Evolutionary conservation across 371 early-diverging fungal genomes (phyloP).

Genomic region (Apophysomyces sp.): DNA sequence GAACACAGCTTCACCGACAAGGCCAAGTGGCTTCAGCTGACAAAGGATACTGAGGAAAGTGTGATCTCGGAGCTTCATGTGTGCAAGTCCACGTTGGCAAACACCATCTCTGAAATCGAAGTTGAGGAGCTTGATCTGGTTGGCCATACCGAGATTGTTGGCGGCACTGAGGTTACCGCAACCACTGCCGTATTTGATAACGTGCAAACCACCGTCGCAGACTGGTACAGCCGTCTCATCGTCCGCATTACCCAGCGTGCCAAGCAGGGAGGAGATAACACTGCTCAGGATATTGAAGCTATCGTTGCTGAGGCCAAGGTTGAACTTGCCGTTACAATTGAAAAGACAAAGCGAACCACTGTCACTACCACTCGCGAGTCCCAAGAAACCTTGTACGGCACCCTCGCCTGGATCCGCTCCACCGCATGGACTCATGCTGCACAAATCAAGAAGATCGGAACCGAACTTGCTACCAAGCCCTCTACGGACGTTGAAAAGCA

Average conservation of each 20-base stretch:
- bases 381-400: background rate
- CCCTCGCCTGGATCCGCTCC: conserved; percentile 10
- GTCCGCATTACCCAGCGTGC: conserved; percentile 20
- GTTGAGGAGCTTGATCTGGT: background rate
- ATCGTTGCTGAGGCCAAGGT: conserved; percentile 19
- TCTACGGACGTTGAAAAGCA: background rate
- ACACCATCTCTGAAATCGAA: background rate
- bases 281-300: conserved; percentile 20
- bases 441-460: background rate
- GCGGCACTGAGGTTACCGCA: background rate
- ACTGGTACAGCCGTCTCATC: conserved; percentile 17
- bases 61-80: conserved; percentile 23
- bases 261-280: conserved; percentile 33
- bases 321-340: conserved; percentile 8
- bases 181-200: background rate
- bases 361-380: background rate
- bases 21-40: conserved; percentile 18
- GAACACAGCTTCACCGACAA: conserved; percentile 18
- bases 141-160: background rate
- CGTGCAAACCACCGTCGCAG: background rate
- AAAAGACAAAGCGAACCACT: background rate
- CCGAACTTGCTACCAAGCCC: background rate
- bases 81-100: conserved; percentile 11
- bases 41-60: conserved; percentile 22
- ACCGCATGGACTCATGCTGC: conserved; percentile 6